Conservation (phyloP, 2,329 filamentous ascomycete species). For the Aaosphaeria pasadenensis region DNA sequence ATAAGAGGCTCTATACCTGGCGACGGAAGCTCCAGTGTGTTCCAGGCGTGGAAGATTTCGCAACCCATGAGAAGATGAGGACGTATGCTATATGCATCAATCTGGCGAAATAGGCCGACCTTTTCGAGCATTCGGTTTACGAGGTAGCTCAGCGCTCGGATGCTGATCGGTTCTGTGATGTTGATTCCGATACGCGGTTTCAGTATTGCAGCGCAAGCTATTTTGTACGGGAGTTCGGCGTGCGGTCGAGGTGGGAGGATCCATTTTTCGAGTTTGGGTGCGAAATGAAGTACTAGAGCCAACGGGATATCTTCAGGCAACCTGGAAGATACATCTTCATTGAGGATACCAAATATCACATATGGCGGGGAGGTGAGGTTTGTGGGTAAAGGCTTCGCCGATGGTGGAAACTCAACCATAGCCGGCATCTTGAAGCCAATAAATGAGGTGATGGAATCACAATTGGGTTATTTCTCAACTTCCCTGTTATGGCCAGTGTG, state of each 20-base stretch:
- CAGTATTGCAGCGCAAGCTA: no score
- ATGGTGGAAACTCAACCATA: constrained; percentile 18
- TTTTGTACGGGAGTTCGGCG: no score
- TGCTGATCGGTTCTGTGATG: constrained; percentile 12
- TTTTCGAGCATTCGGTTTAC: constrained; percentile 16
- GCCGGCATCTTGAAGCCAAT: constrained; percentile 15
- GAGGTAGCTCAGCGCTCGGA: constrained; percentile 14
- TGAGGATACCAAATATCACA: constrained; percentile 18
- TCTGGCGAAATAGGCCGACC: constrained; percentile 2
- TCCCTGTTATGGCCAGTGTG: no score
- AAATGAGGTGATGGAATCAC: no score
- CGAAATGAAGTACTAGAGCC: constrained; percentile 16
- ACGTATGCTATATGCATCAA: no score
- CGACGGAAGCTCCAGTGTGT: background rate
- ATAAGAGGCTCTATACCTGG: background rate
- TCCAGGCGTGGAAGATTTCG: background rate
- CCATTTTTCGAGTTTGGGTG: constrained; percentile 15
- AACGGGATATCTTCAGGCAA: constrained; percentile 19
- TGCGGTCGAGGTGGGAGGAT: constrained; percentile 6
- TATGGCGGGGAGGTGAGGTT: constrained; percentile 14
- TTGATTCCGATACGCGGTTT: constrained; percentile 13
- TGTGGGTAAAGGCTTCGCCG: constrained; percentile 5
- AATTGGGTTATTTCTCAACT: no score
- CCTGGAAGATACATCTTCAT: constrained; percentile 5
- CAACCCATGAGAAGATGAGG: no score